Conservation (phyloP, 305 asterid species). For the Lippia alba region DNA sequence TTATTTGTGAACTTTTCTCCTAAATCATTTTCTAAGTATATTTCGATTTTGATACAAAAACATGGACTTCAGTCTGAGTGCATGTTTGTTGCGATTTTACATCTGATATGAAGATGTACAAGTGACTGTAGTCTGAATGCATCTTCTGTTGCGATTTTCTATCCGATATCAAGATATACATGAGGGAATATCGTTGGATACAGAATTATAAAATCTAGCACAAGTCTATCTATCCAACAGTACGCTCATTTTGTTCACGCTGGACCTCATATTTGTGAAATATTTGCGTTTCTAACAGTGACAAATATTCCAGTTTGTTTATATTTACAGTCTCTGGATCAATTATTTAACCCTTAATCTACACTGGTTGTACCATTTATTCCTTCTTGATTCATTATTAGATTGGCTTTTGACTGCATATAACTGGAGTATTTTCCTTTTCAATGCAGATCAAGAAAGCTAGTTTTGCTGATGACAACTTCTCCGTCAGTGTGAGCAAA, state of each 20-base stretch:
- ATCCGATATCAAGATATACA: too few species aligned
- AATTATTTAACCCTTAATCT: background rate
- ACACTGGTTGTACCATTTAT: background rate
- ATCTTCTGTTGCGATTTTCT: too few species aligned
- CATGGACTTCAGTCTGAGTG: too few species aligned
- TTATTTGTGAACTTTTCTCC: background rate
- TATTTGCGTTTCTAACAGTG: background rate
- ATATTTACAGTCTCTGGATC: background rate
- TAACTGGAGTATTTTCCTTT: conserved; percentile 37
- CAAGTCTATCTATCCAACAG: conserved; percentile 1
- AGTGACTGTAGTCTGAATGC: too few species aligned
- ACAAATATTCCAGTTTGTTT: conserved; percentile 3
- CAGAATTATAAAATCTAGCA: background rate
- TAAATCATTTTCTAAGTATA: background rate
- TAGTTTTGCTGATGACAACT: conserved; percentile 79
- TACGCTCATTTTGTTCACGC: background rate
- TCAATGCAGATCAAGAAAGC: conserved; percentile 87
- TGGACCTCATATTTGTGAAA: background rate
- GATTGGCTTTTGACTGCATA: conserved; percentile 23
- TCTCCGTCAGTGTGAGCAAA: conserved; percentile 90
- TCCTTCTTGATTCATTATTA: background rate
- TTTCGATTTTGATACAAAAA: background rate
- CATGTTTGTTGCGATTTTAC: too few species aligned
- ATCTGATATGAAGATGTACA: too few species aligned
- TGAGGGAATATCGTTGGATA: background rate